phyloP scores from a whole-genome alignment of 257 asterid species.

The Solanum bulbocastanum region DNA sequence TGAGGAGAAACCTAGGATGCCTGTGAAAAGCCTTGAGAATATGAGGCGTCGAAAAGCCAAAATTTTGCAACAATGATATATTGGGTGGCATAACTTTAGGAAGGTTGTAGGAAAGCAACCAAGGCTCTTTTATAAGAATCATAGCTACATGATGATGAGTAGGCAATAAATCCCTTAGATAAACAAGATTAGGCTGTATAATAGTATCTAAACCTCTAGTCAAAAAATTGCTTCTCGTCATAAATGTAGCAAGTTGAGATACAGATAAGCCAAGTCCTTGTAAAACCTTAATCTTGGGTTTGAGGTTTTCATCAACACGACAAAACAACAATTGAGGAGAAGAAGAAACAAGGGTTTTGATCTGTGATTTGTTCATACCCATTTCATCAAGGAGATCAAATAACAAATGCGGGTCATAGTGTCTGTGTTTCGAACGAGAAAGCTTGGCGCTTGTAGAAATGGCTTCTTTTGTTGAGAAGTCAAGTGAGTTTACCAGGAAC shows the following conservation, averaged over 20 bases:
- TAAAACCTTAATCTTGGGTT: constrained; percentile 6
- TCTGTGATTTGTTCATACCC: constrained; percentile 14
- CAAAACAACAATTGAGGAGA: not conserved
- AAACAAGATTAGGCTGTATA: not conserved
- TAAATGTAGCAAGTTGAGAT: not conserved
- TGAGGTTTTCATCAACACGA: constrained; percentile 7
- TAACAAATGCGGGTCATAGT: not conserved
- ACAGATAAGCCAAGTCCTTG: constrained; percentile 7
- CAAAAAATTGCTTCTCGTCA: not conserved
- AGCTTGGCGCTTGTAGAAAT: not conserved
- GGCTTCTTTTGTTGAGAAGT: not conserved
- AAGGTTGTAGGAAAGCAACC: not conserved
- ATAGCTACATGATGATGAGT: not conserved
- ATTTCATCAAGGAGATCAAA: not conserved
- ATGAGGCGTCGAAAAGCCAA: not conserved
- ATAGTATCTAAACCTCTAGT: not conserved
- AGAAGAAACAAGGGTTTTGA: not conserved
- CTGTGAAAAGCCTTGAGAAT: not conserved
- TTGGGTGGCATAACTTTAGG: not conserved
- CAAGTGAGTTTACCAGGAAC: not conserved
- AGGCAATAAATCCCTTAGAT: not conserved
- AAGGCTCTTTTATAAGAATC: not conserved
- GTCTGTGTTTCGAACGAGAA: not conserved
- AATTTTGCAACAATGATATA: not conserved
- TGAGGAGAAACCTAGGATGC: not conserved